Base-by-base conservation (phyloP, 2,329 filamentous ascomycete genomes). In the Zymoseptoria tritici region DNA sequence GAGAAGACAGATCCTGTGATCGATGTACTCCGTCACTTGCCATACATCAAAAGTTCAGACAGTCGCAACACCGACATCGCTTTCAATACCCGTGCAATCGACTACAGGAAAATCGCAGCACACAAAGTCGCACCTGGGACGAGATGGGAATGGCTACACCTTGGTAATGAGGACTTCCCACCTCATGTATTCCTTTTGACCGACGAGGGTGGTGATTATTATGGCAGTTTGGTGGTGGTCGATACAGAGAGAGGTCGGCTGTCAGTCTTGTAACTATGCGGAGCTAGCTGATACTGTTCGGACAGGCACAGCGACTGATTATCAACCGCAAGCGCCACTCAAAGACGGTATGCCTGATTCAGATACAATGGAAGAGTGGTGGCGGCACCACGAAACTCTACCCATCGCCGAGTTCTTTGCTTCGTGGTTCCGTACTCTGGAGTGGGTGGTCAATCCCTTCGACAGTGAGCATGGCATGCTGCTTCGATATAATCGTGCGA, bases 1-100 rank as follows among this genome's bases (percentile, higher is more conserved):
- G 62, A 64, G 4, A 74, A 73, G 54, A 62, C 69, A 3, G 63
- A 71, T 29, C 61, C 68, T 50, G 71, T 74, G 7, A 60, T 71
- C 29, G 60, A 61, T 49, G 67, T 75, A 1, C 67, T 74, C 24
- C 62, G 62, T 16, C 64, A 69, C 52, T 64, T 74, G 7, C 71
- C 72, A 9, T 74, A 72, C 29, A 53, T 53, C 16, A 6, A 19
- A 19, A 9, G 4, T 31, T 53, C 4, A n/a, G 8, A 24, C 22
- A 22, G 26, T 19, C 26, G 8, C 52, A 31, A 53, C 11, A 31
- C 22, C 4, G 9, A 8, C 9, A n/a, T 31, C 19, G 52, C 52
- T 29, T 53, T 53, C 29, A 9, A 9, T 4, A 53, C 52, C 9
- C 16, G 26, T 53, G 50, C 52, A 3, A 26, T 53, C 51, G 51